Base-by-base conservation (phyloP, 23 red algal genomes). In the Gracilaria domingensis region DNA sequence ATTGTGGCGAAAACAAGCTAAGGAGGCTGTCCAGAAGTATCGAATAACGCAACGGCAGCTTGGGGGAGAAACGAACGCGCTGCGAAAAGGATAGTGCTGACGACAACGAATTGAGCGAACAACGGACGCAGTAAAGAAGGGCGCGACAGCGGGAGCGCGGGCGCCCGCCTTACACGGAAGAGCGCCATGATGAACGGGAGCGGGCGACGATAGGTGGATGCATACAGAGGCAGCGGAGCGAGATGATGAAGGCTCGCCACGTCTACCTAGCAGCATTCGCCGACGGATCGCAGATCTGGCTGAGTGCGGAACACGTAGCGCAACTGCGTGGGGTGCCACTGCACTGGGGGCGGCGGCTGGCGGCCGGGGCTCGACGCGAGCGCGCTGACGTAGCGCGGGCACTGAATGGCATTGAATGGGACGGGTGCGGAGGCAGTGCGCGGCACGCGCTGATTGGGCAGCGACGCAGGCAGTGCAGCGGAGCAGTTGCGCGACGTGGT, bases 231-330 rank as follows among this genome's bases (percentile, higher is more conserved):
- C 5, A 37, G 64, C 30, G 64, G 1, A 2, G 12, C 64, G 32
- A 4, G 12, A 32, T 12, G 64, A 69, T 69, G 64, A 69, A 20
- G 12, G 26, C 16, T 69, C 64, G 64, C 64, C 64, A 69, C 64
- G 64, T 69, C 64, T 34, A 24, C 8, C 9, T 77, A 77, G 72
- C 72, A 77, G 72, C 72, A 42, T 77, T 77, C 72, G 72, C 72
- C 72, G 72, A 77, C 42, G 72, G 72, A 77, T 77, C 72, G 72
- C 72, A 17, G 25, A 8, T 69, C 30, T 69, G 64, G 64, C 64
- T 69, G 64, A 69, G 64, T 18, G 64, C 60, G 64, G 64, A 64
- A 69, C 64, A 69, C 64, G 64, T 69, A 69, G 32, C 32, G 64
- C 32, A n/a, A 8, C 29, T 36, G 11, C 25, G 28, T 69, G 30